These are phyloP conservation scores for Cercospora berteroae DNA, from an alignment of 2,329 filamentous ascomycete genomes.

Conservation along the genomic window DNA sequence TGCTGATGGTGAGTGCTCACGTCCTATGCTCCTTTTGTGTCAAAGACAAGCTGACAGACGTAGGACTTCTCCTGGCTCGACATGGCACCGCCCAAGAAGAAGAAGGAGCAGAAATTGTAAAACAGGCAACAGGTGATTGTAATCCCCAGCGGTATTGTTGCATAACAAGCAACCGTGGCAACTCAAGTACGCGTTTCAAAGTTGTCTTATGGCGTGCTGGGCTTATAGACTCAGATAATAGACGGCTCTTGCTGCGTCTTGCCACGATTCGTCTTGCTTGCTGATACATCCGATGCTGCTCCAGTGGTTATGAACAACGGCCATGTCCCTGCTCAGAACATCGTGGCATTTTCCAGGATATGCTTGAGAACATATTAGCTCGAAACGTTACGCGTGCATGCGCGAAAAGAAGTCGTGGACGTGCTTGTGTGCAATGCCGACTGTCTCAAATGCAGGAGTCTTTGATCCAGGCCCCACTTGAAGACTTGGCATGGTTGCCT, in stretches of 20 bases:
- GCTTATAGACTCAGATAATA: not conserved
- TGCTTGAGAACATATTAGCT: no score
- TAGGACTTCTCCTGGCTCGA: constrained; percentile 36
- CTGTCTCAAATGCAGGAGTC: not conserved
- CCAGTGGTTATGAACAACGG: not conserved
- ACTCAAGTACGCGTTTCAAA: not conserved
- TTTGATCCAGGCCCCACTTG: not conserved
- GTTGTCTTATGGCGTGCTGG: not conserved
- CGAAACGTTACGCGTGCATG: no score
- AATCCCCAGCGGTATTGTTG: not conserved
- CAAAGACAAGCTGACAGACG: constrained; percentile 14
- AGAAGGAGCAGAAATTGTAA: constrained; percentile 28
- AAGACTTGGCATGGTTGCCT: not conserved
- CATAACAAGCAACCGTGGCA: not conserved
- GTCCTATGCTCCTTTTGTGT: not conserved
- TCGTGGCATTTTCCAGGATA: no score
- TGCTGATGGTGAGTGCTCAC: constrained; percentile 30
- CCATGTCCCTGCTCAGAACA: no score
- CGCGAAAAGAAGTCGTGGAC: not conserved
- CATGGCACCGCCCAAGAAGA: constrained; percentile 32
- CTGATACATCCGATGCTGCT: not conserved
- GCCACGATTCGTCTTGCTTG: not conserved
- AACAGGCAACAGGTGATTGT: not conserved
- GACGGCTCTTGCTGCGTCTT: not conserved
- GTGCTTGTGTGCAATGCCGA: not conserved